These are phyloP conservation scores for Saccharomyces hybrid DNA, from an alignment of 1,139 yeast species.

Conservation along the genomic window DNA sequence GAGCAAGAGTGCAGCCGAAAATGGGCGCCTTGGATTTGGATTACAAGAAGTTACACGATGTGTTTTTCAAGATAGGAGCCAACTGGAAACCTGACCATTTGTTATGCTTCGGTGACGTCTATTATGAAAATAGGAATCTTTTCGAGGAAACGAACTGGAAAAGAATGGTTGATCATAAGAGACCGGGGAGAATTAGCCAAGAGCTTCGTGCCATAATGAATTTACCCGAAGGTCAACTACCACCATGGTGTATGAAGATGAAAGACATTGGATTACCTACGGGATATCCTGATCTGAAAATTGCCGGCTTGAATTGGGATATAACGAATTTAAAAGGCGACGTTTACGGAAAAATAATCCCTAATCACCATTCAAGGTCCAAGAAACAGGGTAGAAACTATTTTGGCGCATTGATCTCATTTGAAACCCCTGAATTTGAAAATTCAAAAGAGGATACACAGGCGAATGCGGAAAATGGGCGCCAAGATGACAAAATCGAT, in stretches of 20 bases:
- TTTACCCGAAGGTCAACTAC: conserved; percentile 52
- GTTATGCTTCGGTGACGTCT: conserved; percentile 66
- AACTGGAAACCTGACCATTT: conserved; percentile 64
- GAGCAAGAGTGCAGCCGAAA: conserved; percentile 86
- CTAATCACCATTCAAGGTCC: conserved; percentile 25
- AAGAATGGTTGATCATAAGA: conserved; percentile 33
- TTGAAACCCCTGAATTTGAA: conserved; percentile 6
- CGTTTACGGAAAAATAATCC: conserved; percentile 35
- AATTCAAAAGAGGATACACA: conserved; percentile 5
- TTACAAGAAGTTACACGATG: conserved; percentile 73
- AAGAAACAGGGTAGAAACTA: conserved; percentile 13
- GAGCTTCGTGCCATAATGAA: conserved; percentile 64
- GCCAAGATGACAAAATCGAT: conserved; percentile 15
- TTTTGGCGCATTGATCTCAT: conserved; percentile 23
- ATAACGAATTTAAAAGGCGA: conserved; percentile 22
- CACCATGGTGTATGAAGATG: conserved; percentile 82
- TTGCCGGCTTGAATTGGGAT: conserved; percentile 45
- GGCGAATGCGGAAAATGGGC: conserved; percentile 11
- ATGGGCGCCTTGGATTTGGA: conserved; percentile 84
- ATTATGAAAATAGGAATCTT: conserved; percentile 68
- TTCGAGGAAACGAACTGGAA: conserved; percentile 40
- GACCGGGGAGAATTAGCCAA: conserved; percentile 64
- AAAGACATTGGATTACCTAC: conserved; percentile 78
- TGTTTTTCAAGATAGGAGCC: conserved; percentile 61
- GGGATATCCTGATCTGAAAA: conserved; percentile 57